Conservation (phyloP, 148 eudicot species). For the Rhododendron simsii region DNA sequence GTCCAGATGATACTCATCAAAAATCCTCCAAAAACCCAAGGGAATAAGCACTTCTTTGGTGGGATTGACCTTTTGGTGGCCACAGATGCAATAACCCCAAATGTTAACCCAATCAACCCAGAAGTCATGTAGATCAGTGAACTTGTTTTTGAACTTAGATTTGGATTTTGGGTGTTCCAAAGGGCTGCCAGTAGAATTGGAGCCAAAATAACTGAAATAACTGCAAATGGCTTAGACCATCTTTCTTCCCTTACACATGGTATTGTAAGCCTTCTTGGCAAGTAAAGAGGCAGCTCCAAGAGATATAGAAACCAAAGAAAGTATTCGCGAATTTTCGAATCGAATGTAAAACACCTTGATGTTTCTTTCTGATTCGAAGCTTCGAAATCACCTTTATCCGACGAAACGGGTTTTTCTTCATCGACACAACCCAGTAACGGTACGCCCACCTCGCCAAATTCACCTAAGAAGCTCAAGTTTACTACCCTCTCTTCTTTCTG, state of each 20-base stretch:
- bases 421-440: slow-evolving; percentile 14
- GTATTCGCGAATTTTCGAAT: neutral
- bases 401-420: slow-evolving; percentile 7
- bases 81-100: slow-evolving; percentile 1
- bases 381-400: neutral
- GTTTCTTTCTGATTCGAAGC: neutral
- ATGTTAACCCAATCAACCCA: slow-evolving; percentile 8
- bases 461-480: neutral
- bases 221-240: slow-evolving; percentile 22
- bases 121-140: neutral
- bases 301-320: neutral
- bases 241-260: slow-evolving; percentile 12
- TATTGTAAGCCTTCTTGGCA: slow-evolving; percentile 21
- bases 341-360: neutral
- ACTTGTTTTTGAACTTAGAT: neutral
- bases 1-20: slow-evolving; percentile 22
- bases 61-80: neutral
- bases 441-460: neutral
- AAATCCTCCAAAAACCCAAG: slow-evolving; percentile 12
- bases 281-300: slow-evolving; percentile 17
- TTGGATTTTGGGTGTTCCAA: slow-evolving; percentile 15
- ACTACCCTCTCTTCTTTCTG: slow-evolving; percentile 3
- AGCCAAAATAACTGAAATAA: slow-evolving; percentile 16
- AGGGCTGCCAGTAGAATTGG: slow-evolving; percentile 15
- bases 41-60: slow-evolving; percentile 10